phyloP scores from a whole-genome alignment of 2,329 filamentous ascomycete genomes.

The Neoscytalidium dimidiatum region DNA sequence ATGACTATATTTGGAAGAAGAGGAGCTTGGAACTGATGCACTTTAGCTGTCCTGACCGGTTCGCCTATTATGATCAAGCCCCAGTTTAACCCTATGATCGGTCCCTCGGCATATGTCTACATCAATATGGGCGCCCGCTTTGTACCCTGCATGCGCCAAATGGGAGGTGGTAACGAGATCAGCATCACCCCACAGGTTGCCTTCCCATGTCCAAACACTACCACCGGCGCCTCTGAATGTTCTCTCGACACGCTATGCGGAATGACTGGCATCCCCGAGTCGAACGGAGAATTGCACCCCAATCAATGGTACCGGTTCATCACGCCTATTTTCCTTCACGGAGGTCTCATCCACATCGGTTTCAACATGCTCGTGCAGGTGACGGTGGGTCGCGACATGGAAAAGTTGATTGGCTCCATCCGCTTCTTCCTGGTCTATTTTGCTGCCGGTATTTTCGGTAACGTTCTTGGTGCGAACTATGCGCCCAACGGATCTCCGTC shows the following conservation, averaged over 20 bases:
- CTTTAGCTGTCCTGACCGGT: conserved; percentile 71
- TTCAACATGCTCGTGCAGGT: conserved; percentile 94
- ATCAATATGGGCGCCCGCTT: conserved; percentile 98
- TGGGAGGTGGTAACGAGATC: conserved; percentile 56
- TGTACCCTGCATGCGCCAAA: conserved; percentile 83
- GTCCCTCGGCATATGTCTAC: conserved; percentile 83
- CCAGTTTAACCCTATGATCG: conserved; percentile 95
- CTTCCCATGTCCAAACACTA: conserved; percentile 84
- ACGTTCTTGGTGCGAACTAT: conserved; percentile 92
- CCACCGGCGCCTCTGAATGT: conserved; percentile 63
- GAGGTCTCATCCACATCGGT: conserved; percentile 88
- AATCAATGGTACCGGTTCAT: conserved; percentile 99
- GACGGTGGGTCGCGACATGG: conserved; percentile 89
- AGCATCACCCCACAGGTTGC: conserved; percentile 61
- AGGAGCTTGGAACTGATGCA: conserved; percentile 1
- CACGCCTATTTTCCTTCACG: conserved; percentile 90
- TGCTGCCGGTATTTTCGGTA: conserved; percentile 89
- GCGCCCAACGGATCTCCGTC: conserved; percentile 79
- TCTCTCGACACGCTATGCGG: conserved; percentile 80
- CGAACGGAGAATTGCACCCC: conserved; percentile 58
- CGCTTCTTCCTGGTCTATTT: conserved; percentile 91
- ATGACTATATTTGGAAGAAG: neutral
- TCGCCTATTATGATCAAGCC: conserved; percentile 79
- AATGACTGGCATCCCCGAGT: conserved; percentile 69
- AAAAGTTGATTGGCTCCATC: conserved; percentile 82